A percentile compares a stretch with the other conserved stretches of the same genome.
Conservation (phyloP, 257 asterid genomes). For the Penstemon newberryi region DNA sequence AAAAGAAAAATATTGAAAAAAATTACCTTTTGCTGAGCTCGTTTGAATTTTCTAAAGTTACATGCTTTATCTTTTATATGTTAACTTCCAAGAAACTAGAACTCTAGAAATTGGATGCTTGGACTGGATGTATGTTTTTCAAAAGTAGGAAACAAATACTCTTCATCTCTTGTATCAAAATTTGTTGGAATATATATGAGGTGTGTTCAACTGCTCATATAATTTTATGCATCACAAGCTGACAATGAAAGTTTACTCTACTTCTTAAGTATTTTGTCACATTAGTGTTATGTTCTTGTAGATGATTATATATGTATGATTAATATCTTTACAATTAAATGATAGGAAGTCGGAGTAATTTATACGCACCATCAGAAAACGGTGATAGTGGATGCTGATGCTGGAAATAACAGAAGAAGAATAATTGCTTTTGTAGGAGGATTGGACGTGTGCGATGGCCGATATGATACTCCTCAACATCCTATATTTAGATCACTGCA, state of each 20-base stretch:
- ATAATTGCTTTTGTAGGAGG: conserved; percentile 91
- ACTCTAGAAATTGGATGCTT: not conserved
- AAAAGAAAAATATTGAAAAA: not conserved
- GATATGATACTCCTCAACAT: conserved; percentile 90
- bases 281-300: conserved; percentile 12
- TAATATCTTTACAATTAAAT: conserved; percentile 26
- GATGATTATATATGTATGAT: conserved; percentile 17
- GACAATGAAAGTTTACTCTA: not conserved
- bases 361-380: conserved; percentile 99
- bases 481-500: conserved; percentile 67
- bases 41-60: not conserved
- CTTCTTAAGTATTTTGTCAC: not conserved
- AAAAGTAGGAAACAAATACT: not conserved
- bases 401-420: conserved; percentile 77
- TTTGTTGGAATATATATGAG: not conserved
- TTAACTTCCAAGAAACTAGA: not conserved
- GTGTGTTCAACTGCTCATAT: not conserved
- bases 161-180: not conserved
- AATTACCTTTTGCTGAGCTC: not conserved
- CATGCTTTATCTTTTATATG: too few species aligned
- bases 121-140: not conserved
- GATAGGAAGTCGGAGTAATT: conserved; percentile 90
- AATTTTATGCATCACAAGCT: too few species aligned
- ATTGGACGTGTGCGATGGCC: conserved; percentile 90
- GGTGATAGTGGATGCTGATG: conserved; percentile 90